A percentile compares a stretch with the other conserved stretches of the same genome.
Conservation (phyloP, 257 asterid genomes). For the Pogostemon cablin region DNA sequence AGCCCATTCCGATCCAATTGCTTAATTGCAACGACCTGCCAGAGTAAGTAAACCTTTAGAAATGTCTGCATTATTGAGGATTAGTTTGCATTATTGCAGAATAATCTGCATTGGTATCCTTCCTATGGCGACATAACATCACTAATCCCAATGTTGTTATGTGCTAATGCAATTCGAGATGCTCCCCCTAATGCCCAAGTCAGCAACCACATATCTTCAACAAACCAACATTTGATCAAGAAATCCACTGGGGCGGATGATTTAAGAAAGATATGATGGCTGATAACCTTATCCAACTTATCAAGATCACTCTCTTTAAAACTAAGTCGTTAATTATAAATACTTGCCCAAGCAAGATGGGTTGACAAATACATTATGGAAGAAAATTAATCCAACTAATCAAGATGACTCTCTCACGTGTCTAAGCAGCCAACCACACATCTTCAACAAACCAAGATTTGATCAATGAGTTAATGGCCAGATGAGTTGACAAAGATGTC, state of each 20-base stretch:
- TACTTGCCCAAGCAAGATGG: too few relatives aligned
- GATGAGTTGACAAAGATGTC: neutral
- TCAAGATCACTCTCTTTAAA: too few relatives aligned
- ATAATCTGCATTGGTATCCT: neutral
- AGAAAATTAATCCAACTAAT: too few relatives aligned
- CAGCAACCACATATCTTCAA: neutral
- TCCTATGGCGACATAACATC: neutral
- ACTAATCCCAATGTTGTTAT: neutral
- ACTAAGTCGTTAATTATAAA: too few relatives aligned
- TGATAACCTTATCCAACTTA: neutral
- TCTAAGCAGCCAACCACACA: neutral
- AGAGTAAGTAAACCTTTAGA: slow-evolving; percentile 26
- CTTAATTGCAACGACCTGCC: slow-evolving; percentile 91
- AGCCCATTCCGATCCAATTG: slow-evolving; percentile 98
- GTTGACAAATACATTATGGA: too few relatives aligned
- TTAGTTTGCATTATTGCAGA: too few relatives aligned
- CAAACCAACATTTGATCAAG: neutral
- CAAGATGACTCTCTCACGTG: slow-evolving; percentile 8
- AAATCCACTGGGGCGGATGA: neutral
- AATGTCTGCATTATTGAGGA: neutral
- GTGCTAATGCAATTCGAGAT: neutral
- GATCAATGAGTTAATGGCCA: neutral
- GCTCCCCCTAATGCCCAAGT: neutral
- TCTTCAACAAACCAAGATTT: slow-evolving; percentile 1
- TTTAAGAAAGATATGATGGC: neutral